Base-by-base conservation (phyloP, 371 early-diverging fungal species). In the Rhizopus microsporus region DNA sequence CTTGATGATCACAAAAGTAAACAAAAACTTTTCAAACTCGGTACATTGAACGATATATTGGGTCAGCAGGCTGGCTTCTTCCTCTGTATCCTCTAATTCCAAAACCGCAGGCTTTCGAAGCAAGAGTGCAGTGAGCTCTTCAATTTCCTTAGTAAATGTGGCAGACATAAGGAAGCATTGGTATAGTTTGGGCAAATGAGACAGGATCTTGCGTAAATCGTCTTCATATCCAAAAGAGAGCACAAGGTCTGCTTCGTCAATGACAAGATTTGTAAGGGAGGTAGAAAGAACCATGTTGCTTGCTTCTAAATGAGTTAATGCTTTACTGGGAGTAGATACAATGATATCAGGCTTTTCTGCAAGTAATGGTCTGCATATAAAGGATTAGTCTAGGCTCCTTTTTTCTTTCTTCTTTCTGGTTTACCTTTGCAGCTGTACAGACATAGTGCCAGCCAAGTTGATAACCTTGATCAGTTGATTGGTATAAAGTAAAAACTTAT, bases 211-310 rank as follows among this genome's bases (percentile, higher is more conserved):
- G 53, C 82, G 81, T 38, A 94, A 64, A 68, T 94, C 95, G 38
- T 91, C 87, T 56, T 93, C 90, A 62, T 95, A 93, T 29, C 97
- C 98, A 72, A 93, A 96, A 29, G 93, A 93, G 43, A 95, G 74
- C 2, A 97, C 88, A 33, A 97, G 70, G 76, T 96, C 97, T 1
- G 96, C 96, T 75, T 98, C 98, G 59, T 98, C 98, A 51, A 98
- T 91, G 9, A 96, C 93, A 35, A 98, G 77, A 3, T 87, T 88
- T 50, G 92, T 87, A 53, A 96, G 76, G 7, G 85, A 71, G 6
- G 83, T 78, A 32, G 71, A 63, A 54, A 94, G 51, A 4, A 59
- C 73, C 57, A 93, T 75, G 52, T 74, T 84, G 58, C 83, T 46
- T 32, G 82, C 63, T 54, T 89, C 83, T 9, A 94, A 61, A 62